These are phyloP conservation scores for Ophiostoma sp. DNA, from an alignment of 2,329 filamentous ascomycete species.

Conservation along the genomic window DNA sequence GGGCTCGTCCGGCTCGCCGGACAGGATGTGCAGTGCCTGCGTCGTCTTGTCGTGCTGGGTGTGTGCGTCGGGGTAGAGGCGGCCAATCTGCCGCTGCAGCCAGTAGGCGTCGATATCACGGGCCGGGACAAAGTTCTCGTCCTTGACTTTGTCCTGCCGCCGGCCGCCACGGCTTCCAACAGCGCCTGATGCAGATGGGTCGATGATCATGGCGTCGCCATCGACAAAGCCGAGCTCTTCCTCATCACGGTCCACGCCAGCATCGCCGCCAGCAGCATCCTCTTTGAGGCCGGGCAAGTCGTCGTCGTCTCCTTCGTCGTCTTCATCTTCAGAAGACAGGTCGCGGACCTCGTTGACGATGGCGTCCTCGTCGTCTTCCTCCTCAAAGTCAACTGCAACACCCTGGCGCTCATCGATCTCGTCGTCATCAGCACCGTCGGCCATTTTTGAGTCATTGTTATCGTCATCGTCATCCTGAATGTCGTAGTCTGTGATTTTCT, in stretches of 20 bases:
- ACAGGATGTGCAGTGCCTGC: constrained; percentile 74
- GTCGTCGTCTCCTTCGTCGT: constrained; percentile 61
- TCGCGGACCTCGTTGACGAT: constrained; percentile 83
- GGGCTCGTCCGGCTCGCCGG: constrained; percentile 62
- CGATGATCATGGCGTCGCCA: constrained; percentile 77
- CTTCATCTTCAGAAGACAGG: constrained; percentile 77
- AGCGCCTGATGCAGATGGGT: constrained; percentile 48
- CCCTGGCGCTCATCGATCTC: constrained; percentile 90
- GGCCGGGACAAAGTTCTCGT: constrained; percentile 63
- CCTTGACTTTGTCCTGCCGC: constrained; percentile 44
- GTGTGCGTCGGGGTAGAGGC: constrained; percentile 84
- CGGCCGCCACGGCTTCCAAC: constrained; percentile 46
- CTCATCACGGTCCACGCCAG: constrained; percentile 43
- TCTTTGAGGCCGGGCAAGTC: constrained; percentile 53
- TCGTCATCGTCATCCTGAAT: constrained; percentile 95
- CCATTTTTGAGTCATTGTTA: constrained; percentile 80
- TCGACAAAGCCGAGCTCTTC: constrained; percentile 49
- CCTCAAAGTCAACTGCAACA: constrained; percentile 95
- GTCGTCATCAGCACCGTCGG: constrained; percentile 55
- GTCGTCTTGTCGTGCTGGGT: constrained; percentile 89
- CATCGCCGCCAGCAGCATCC: constrained; percentile 46
- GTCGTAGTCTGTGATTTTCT: constrained; percentile 98
- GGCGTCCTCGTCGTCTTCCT: constrained; percentile 75
- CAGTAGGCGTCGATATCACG: constrained; percentile 96
- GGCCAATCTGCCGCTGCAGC: constrained; percentile 87